These are phyloP conservation scores for Hymenotorrendiella dingleyae DNA, from an alignment of 2,329 filamentous ascomycete species.

Conservation along the genomic window DNA sequence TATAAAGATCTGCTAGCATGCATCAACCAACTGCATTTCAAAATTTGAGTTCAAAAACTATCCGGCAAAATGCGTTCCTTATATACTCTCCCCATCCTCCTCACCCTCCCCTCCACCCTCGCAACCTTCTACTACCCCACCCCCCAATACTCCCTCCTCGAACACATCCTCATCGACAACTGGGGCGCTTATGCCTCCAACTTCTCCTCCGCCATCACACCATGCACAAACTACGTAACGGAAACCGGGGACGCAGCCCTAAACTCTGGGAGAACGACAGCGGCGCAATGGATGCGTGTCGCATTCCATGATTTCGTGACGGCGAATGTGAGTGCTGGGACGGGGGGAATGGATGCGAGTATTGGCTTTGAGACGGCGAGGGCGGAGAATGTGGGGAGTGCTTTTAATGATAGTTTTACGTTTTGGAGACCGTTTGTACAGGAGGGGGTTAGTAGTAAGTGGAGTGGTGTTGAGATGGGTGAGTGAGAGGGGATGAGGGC, in stretches of 20 bases:
- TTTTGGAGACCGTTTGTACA: too few species aligned
- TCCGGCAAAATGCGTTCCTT: too few species aligned
- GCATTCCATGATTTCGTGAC: constrained; percentile 58
- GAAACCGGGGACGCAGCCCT: constrained; percentile 43
- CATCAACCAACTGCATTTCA: too few species aligned
- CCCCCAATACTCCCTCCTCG: constrained; percentile 16
- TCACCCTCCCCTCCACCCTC: not conserved
- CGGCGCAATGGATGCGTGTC: constrained; percentile 54
- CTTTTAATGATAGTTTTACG: constrained; percentile 35
- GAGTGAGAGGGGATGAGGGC: too few species aligned
- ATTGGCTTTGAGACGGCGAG: constrained; percentile 51
- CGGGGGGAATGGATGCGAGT: constrained; percentile 52
- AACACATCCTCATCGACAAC: constrained; percentile 20
- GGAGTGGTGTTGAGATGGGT: too few species aligned
- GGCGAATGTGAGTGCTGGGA: constrained; percentile 39
- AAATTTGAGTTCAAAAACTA: too few species aligned
- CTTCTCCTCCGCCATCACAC: constrained; percentile 51
- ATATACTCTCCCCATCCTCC: too few species aligned
- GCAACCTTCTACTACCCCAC: constrained; percentile 19
- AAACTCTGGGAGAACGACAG: constrained; percentile 51
- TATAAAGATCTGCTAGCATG: too few species aligned
- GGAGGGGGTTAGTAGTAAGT: too few species aligned
- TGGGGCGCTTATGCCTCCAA: constrained; percentile 17
- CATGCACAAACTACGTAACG: constrained; percentile 47
- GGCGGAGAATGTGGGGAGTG: constrained; percentile 50